phyloP scores from a whole-genome alignment of 805 yeast species.

The Candida nonsorbophila region DNA sequence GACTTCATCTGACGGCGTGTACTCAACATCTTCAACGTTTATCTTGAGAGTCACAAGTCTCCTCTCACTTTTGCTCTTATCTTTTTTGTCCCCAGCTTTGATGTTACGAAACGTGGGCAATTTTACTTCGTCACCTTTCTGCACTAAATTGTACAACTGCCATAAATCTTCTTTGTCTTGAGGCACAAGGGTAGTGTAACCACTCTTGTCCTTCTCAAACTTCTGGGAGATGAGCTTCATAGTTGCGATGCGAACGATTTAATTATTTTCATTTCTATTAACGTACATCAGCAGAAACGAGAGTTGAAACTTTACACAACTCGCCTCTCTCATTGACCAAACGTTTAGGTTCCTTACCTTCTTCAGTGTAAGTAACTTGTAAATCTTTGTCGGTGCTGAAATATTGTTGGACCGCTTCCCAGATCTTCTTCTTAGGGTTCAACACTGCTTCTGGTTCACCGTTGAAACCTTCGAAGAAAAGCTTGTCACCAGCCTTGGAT shows the following conservation, averaged over 20 bases:
- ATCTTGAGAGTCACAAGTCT: conserved; percentile 43
- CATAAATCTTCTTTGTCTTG: conserved; percentile 92
- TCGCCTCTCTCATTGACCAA: conserved; percentile 80
- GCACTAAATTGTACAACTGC: conserved; percentile 76
- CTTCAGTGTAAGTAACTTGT: conserved; percentile 77
- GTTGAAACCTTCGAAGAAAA: conserved; percentile 88
- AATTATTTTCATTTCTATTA: conserved; percentile 1
- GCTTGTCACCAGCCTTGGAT: conserved; percentile 91
- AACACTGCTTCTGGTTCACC: conserved; percentile 86
- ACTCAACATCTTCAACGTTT: conserved; percentile 65
- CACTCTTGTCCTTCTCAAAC: conserved; percentile 13
- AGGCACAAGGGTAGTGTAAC: conserved; percentile 50
- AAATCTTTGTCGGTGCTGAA: conserved; percentile 75
- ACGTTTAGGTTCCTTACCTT: conserved; percentile 67
- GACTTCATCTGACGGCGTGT: conserved; percentile 68
- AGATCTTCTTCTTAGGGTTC: conserved; percentile 97
- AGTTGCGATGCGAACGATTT: neutral
- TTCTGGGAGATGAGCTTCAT: conserved; percentile 52
- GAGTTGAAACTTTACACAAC: conserved; percentile 63
- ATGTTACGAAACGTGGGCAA: conserved; percentile 67
- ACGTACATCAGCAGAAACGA: conserved; percentile 67
- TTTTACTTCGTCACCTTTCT: conserved; percentile 68
- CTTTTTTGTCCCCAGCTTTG: conserved; percentile 23
- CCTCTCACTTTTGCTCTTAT: conserved; percentile 54
- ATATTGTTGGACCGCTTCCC: conserved; percentile 92